Evolutionary conservation across 768 basidiomycete genomes (phyloP), one percentile per base, ranked within the genome.

Genomic region (Tephrocybe sp.): DNA sequence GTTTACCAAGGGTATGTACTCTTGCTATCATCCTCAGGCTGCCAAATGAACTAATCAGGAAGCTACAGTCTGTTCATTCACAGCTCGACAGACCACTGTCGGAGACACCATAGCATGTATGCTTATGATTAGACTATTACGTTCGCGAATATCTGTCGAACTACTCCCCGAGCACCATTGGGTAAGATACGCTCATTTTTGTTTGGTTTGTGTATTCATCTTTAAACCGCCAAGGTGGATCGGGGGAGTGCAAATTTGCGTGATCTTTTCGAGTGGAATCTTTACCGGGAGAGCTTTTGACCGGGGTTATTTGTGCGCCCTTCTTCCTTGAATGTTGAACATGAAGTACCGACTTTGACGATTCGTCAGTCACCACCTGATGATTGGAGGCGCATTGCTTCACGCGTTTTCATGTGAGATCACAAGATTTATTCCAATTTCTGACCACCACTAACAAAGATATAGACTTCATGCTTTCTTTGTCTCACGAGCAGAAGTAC

Each of bases 191-290:
- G 5, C 7, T 12, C 6, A 3, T 21, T 18, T 18, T 36, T 39
- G 18, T 20, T 20, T 4, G n/a, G 34, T 20, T 9, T 39, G 34
- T 39, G 17, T 12, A 39, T 17, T n/a, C 4, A n/a, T 20, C 20
- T 11, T 20, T 39, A 20, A 20, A 3, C 18, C 38, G 18, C 18
- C 12, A 36, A 39, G 38, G 12, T 39, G 38, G 38, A 39, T 39
- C 18, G 38, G 38, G 18, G 38, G 38, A 3, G 61, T 70, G 0
- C 81, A 85, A 55, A 68, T 78, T 15, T 78, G 65, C 37, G 36
- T 68, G n/a, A 50, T 59, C 10, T 62, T 65, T 18, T 25, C 56
- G 14, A 49, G 51, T 33, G 64, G 67, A 0, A 53, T 68, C 11
- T 4, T 65, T 10, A 50, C 61, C 3, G 67, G 67, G n/a, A 56